Base-by-base conservation (phyloP, 2,329 filamentous ascomycete species). In the Polychaeton citri region DNA sequence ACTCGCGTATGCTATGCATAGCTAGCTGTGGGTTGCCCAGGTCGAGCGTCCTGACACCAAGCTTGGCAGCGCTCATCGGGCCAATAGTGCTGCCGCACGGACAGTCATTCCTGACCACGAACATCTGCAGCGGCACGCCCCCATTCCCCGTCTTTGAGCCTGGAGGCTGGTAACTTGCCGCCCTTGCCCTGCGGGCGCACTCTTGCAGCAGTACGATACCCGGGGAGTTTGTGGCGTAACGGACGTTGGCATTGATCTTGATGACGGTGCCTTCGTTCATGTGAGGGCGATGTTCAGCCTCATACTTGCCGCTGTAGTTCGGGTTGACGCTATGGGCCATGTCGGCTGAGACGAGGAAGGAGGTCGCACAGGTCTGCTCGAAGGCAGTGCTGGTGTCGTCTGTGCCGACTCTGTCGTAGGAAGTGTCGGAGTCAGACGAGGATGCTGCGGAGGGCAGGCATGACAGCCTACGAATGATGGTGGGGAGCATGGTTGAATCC, bases 271-370 rank as follows among this genome's bases (percentile, higher is more conserved):
- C 90, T 59, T 85, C 83, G 71, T 98, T 98, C 73, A 98, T 92
- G 61, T 87, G 79, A 4, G 90, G 90, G 46, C 83, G 76, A 63
- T 98, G 90, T 49, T 84, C 81, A 21, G 76, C 62, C 64, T 98
- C 90, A 62, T 96, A 94, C 62, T 96, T 96, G 48, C 65, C 76
- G 4, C 78, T 71, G 58, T 95, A 98, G 66, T 98, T 98, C 38
- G 90, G 90, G 60, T 98, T 85, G 10, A 98, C 79, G 4, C 81
- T 81, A 65, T 98, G 90, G 1, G 90, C 87, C 90, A 98, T 96
- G 58, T 98, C 90, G 35, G 90, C 90, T 5, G 85, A 94, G 43
- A 98, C 71, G 40, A 98, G 76, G 71, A 98, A 95, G 2, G 86
- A 95, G 19, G 81, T 81, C 5, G 86, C 74, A 35, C 94, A 71